Base-by-base conservation (phyloP, 345 rosid genomes). In the Mangifera indica region DNA sequence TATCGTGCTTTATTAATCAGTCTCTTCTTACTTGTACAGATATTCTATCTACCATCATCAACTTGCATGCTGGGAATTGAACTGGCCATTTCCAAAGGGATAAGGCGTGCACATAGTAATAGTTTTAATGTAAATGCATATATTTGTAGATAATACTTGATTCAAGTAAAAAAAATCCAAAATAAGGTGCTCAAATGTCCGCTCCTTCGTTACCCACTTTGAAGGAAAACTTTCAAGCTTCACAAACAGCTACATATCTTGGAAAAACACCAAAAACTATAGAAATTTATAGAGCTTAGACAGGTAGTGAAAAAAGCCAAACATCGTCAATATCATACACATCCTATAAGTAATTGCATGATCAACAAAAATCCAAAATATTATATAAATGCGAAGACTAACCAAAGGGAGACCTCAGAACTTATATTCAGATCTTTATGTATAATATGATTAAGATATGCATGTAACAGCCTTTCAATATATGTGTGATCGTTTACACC, bases 401-500 rank as follows among this genome's bases (percentile, higher is more conserved):
- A 25, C 65, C 45, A 4, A 0, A 45, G 12, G 0, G 25, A n/a
- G 48, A 14, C 15, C 14, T 51, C 56, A 26, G n/a, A 66, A 48
- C 46, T 15, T 24, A 34, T 53, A 45, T 11, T 4, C 20, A 7
- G 46, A 60, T 21, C 37, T 56, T 69, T 56, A 3, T 18, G 25
- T 11, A 18, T 60, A 32, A 11, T 34, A 9, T 68, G 37, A 68
- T 68, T 51, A 57, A 42, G 40, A 25, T 51, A 58, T 76, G 64
- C 62, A 48, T 20, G 40, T 68, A 63, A 70, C 54, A 11, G 20
- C 37, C 57, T 67, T 65, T 62, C 60, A 10, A 67, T 59, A 48
- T 37, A 54, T 70, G 42, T 49, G 52, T 61, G 60, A 67, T 64
- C 62, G 77, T 73, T 75, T 80, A 84, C 80, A 75, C 66, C 66